phyloP scores from a whole-genome alignment of 148 eudicot genomes.

The Rhododendron ferrugineum region DNA sequence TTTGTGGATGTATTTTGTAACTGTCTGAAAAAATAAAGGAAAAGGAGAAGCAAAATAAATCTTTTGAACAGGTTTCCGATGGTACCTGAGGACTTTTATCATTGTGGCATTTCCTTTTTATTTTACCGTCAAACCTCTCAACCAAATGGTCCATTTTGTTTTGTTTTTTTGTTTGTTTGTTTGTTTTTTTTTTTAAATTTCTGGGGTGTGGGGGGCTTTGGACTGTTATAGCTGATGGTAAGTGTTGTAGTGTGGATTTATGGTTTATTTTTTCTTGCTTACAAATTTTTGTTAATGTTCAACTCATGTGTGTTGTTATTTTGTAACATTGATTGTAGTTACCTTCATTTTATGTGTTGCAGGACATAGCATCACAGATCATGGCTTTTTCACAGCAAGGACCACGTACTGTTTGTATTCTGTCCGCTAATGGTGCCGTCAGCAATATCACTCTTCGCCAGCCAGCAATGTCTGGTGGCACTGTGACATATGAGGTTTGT shows the following conservation, averaged over 20 bases:
- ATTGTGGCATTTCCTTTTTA: not conserved
- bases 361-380: conserved; percentile 73
- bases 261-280: not conserved
- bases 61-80: not conserved
- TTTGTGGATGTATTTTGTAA: not conserved
- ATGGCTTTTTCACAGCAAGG: conserved; percentile 71
- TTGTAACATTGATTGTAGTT: not conserved
- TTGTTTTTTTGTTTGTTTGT: too few species aligned
- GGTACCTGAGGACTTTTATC: not conserved
- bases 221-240: not conserved
- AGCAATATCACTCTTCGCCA: conserved; percentile 71
- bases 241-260: not conserved
- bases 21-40: not conserved
- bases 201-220: not conserved
- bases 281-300: not conserved
- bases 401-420: conserved; percentile 63
- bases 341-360: conserved; percentile 1
- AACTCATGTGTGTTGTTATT: not conserved
- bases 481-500: conserved; percentile 62
- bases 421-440: conserved; percentile 76
- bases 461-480: conserved; percentile 54
- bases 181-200: too few species aligned
- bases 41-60: not conserved
- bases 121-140: not conserved
- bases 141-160: not conserved